Evolutionary conservation across 768 basidiomycete species (phyloP).

Genomic region (Podaxis sp.): DNA sequence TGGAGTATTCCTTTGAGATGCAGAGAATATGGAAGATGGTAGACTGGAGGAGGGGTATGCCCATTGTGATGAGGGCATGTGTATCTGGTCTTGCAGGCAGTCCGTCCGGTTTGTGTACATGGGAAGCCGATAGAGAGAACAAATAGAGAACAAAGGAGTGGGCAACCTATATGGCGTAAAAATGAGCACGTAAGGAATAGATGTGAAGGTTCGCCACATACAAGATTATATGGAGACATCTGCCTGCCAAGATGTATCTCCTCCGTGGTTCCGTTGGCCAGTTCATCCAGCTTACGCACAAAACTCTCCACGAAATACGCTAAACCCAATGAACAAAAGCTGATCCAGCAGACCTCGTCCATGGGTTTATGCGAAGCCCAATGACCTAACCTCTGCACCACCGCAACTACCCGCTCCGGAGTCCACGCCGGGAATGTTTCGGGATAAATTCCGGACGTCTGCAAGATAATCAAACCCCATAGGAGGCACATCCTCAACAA

Average conservation of each 20-base stretch:
- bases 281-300: slow-evolving; percentile 54
- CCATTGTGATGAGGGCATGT: slow-evolving; percentile 68
- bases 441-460: slow-evolving; percentile 44
- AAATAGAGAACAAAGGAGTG: slow-evolving; percentile 75
- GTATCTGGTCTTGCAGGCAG: slow-evolving; percentile 64
- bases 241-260: slow-evolving; percentile 30
- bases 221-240: slow-evolving; percentile 54
- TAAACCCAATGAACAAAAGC: slow-evolving; percentile 63
- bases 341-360: slow-evolving; percentile 66
- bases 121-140: slow-evolving; percentile 64
- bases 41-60: slow-evolving; percentile 70
- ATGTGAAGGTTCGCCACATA: slow-evolving; percentile 27
- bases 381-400: slow-evolving; percentile 30
- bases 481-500: slow-evolving; percentile 51
- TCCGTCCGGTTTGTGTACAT: slow-evolving; percentile 37
- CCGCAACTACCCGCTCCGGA: slow-evolving; percentile 15
- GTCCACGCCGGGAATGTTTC: slow-evolving; percentile 19
- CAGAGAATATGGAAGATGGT: slow-evolving; percentile 62
- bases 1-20: slow-evolving; percentile 56
- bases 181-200: slow-evolving; percentile 7
- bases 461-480: slow-evolving; percentile 57
- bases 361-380: slow-evolving; percentile 52
- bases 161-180: slow-evolving; percentile 45
- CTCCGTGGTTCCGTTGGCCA: slow-evolving; percentile 37
- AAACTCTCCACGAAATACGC: slow-evolving; percentile 64